Evolutionary conservation across 768 basidiomycete species (phyloP).

Genomic region (Pleurotus tuber-regium): DNA sequence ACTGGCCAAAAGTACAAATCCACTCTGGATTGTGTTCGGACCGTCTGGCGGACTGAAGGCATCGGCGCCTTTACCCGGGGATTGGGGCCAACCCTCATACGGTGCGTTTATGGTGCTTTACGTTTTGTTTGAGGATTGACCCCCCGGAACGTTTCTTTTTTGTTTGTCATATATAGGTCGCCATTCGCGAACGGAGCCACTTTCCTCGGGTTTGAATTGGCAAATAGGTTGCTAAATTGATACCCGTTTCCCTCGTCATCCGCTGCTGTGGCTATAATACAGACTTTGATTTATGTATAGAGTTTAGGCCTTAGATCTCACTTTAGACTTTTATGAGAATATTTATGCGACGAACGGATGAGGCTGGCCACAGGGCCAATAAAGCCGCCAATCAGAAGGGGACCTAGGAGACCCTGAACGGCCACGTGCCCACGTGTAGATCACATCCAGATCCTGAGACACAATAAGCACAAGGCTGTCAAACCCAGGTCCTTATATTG

Average conservation of each 20-base stretch:
- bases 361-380: not conserved
- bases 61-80: constrained; percentile 86
- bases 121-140: constrained; percentile 2
- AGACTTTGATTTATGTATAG: too few relatives aligned
- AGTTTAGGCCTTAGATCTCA: too few relatives aligned
- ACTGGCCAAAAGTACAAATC: constrained; percentile 83
- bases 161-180: constrained; percentile 48
- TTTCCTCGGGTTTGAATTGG: constrained; percentile 94
- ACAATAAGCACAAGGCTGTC: not conserved
- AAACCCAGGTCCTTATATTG: too few relatives aligned
- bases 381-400: not conserved
- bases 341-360: too few relatives aligned
- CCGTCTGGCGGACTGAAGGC: constrained; percentile 83
- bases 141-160: constrained; percentile 5
- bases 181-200: constrained; percentile 97
- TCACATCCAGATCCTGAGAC: not conserved
- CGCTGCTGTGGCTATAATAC: too few relatives aligned
- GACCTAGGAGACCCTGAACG: not conserved
- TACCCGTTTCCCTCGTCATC: too few relatives aligned
- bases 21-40: constrained; percentile 78
- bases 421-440: too few relatives aligned
- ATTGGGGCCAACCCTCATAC: constrained; percentile 87
- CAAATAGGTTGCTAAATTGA: constrained; percentile 64
- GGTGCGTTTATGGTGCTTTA: constrained; percentile 45
- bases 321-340: too few relatives aligned